phyloP scores from a whole-genome alignment of 305 asterid genomes.

The Nicotiana rustica region DNA sequence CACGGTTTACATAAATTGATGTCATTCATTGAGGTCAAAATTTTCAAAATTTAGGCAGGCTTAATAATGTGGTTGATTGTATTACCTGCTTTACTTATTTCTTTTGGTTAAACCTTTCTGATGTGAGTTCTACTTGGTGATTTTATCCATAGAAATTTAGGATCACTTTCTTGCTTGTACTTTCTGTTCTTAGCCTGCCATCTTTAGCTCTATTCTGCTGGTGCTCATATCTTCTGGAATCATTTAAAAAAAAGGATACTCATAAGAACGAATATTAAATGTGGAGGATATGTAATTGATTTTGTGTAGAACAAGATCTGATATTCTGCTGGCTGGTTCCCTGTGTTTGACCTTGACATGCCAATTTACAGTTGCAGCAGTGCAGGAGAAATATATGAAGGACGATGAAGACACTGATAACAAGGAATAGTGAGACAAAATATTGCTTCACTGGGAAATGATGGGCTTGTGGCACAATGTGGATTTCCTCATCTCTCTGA shows the following conservation, averaged over 20 bases:
- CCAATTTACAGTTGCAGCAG: constrained; percentile 85
- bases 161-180: neutral
- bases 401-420: constrained; percentile 63
- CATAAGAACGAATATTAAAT: neutral
- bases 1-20: constrained; percentile 5
- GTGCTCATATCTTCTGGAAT: neutral
- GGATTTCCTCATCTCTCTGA: neutral
- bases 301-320: neutral
- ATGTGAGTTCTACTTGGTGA: neutral
- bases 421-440: constrained; percentile 13
- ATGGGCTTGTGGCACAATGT: neutral
- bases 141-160: neutral
- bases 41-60: neutral
- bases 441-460: neutral
- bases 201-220: neutral
- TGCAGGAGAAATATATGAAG: constrained; percentile 97
- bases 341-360: constrained; percentile 55
- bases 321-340: neutral
- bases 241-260: neutral
- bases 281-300: neutral
- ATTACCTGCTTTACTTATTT: neutral
- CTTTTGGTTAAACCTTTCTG: no score
- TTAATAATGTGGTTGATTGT: neutral
- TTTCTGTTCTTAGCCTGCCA: neutral
- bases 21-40: neutral